Percentiles rank a stretch among this genome's conserved stretches.
Conservation (phyloP, 805 yeast species). For the Metschnikowia henanensis region DNA sequence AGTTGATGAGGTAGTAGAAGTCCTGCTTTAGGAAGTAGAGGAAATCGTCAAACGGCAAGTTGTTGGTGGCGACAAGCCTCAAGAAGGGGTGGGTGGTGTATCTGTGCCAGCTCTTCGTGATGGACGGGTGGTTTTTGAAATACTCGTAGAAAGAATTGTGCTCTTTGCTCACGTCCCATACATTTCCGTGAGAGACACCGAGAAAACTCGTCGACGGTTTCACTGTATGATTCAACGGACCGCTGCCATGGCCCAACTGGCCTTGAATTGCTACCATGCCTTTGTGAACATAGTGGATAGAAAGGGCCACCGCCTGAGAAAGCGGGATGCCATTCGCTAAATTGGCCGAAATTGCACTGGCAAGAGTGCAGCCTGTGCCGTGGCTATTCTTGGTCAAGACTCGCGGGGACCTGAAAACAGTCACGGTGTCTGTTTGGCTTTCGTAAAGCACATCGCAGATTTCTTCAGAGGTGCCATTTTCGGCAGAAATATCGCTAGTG, state of each 20-base stretch:
- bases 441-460: constrained; percentile 58
- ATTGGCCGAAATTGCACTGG: constrained; percentile 78
- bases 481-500: too few species aligned
- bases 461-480: not conserved
- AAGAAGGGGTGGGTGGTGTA: constrained; percentile 68
- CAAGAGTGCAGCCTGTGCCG: constrained; percentile 90
- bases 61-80: constrained; percentile 48
- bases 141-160: constrained; percentile 40
- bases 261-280: constrained; percentile 45
- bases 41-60: constrained; percentile 51
- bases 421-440: constrained; percentile 31
- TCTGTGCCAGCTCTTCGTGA: constrained; percentile 53
- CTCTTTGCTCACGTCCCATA: not conserved
- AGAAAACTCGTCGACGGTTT: constrained; percentile 1
- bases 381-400: constrained; percentile 60
- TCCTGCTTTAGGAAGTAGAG: constrained; percentile 61
- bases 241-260: constrained; percentile 6
- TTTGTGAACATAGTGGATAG: constrained; percentile 64
- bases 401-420: constrained; percentile 48
- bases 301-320: constrained; percentile 49
- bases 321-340: constrained; percentile 56
- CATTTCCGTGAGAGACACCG: constrained; percentile 1
- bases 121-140: constrained; percentile 54
- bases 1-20: constrained; percentile 66
- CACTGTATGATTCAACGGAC: constrained; percentile 8